A percentile compares a stretch with the other conserved stretches of the same genome.
Conservation (phyloP, 345 rosid species). For the Ceriops zippeliana region DNA sequence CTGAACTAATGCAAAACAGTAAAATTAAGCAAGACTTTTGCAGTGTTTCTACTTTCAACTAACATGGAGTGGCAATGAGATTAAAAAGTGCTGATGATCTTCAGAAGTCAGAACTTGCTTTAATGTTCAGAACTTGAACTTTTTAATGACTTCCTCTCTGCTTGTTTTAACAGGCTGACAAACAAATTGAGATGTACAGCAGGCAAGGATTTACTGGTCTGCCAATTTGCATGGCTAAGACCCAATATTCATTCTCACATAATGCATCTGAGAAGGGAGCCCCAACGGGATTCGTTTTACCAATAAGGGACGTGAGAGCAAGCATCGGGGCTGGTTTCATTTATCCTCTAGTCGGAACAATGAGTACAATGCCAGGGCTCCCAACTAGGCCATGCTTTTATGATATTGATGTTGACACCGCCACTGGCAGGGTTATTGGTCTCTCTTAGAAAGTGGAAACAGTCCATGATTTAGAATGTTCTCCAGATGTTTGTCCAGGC, state of each 20-base stretch:
- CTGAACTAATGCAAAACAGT: no score
- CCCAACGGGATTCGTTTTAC: constrained; percentile 72
- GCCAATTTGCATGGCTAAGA: constrained; percentile 99
- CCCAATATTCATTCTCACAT: constrained; percentile 91
- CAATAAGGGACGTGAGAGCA: constrained; percentile 89
- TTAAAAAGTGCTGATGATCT: no score
- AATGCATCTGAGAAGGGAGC: constrained; percentile 84
- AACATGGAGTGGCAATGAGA: no score
- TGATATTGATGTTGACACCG: constrained; percentile 78
- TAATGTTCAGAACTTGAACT: neutral
- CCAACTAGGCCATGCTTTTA: constrained; percentile 98
- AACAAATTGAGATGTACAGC: constrained; percentile 91
- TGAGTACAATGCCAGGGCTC: constrained; percentile 99
- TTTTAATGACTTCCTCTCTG: neutral
- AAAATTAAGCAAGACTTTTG: no score
- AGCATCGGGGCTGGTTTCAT: constrained; percentile 98
- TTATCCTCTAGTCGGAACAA: constrained; percentile 89
- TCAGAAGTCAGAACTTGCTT: no score
- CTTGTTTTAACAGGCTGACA: constrained; percentile 70
- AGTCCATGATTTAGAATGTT: neutral
- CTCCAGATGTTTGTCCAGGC: no score
- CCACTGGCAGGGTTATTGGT: constrained; percentile 80
- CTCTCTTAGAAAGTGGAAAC: constrained; percentile 46
- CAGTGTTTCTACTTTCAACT: no score
- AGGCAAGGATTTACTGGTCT: constrained; percentile 80